Evolutionary conservation across 306 rosid species (phyloP).

Genomic region (Fragaria nilgerrensis): DNA sequence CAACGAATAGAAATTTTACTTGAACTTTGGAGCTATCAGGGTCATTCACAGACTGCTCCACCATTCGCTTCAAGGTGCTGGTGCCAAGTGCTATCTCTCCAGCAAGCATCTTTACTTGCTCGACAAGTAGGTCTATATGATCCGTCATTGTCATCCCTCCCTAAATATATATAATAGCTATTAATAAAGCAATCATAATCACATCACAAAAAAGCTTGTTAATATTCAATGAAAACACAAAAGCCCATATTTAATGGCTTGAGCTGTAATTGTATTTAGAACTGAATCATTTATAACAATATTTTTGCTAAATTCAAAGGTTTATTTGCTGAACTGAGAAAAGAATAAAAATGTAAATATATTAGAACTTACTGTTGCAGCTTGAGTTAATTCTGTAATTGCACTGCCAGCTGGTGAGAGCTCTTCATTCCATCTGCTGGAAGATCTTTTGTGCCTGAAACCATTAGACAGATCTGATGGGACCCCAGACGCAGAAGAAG

Average conservation of each 20-base stretch:
- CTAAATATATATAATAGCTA: slow-evolving; percentile 35
- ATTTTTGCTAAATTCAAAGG: too few relatives aligned
- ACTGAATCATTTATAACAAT: neutral
- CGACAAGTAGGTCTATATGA: slow-evolving; percentile 94
- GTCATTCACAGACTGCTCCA: slow-evolving; percentile 79
- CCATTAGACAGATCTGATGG: slow-evolving; percentile 56
- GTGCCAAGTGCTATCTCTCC: slow-evolving; percentile 96
- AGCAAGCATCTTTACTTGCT: slow-evolving; percentile 99
- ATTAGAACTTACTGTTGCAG: slow-evolving; percentile 38
- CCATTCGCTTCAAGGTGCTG: slow-evolving; percentile 93
- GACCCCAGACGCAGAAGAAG: slow-evolving; percentile 30
- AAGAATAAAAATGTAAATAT: slow-evolving; percentile 16
- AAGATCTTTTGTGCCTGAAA: slow-evolving; percentile 70
- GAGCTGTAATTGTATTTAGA: neutral
- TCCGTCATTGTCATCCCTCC: slow-evolving; percentile 87
- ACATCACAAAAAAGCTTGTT: slow-evolving; percentile 1
- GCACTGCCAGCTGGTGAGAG: slow-evolving; percentile 68
- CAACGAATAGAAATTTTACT: slow-evolving; percentile 39
- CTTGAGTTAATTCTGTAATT: slow-evolving; percentile 79
- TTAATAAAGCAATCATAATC: slow-evolving; percentile 12
- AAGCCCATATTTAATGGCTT: too few relatives aligned
- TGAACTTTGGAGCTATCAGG: slow-evolving; percentile 78
- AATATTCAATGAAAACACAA: neutral
- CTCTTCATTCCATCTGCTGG: slow-evolving; percentile 87
- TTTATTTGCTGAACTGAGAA: slow-evolving; percentile 14